Evolutionary conservation across 2,329 filamentous ascomycete species (phyloP).

Genomic region (Canariomyces notabilis): DNA sequence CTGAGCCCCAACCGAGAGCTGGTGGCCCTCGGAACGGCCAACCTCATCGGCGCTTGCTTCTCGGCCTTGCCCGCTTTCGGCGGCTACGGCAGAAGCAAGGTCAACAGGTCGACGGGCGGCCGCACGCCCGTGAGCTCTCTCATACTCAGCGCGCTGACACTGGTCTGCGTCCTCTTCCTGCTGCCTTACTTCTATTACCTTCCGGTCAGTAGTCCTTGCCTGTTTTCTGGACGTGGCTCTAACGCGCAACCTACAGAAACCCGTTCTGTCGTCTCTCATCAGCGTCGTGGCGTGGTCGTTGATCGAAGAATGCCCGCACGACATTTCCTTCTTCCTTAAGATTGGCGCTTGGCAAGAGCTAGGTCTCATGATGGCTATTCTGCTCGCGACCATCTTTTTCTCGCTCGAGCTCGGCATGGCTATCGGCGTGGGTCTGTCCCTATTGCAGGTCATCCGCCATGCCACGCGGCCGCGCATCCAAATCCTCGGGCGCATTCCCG

Average conservation of each 20-base stretch:
- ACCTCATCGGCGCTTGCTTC: constrained; percentile 86
- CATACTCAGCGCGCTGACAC: constrained; percentile 74
- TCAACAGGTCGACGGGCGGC: constrained; percentile 87
- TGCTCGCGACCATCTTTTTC: constrained; percentile 89
- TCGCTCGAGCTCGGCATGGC: constrained; percentile 91
- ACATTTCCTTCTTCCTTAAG: constrained; percentile 81
- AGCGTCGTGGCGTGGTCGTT: constrained; percentile 91
- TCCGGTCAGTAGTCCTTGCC: constrained; percentile 57
- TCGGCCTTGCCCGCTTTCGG: constrained; percentile 92
- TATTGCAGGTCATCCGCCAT: constrained; percentile 85
- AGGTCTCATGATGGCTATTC: constrained; percentile 82
- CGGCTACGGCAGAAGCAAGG: constrained; percentile 91
- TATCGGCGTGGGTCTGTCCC: constrained; percentile 83
- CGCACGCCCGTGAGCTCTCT: constrained; percentile 92
- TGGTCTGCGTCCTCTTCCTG: constrained; percentile 75
- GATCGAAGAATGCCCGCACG: constrained; percentile 90
- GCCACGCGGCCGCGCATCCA: constrained; percentile 90
- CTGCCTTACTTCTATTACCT: constrained; percentile 92
- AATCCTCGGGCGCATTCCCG: constrained; percentile 71
- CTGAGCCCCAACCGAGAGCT: constrained; percentile 90
- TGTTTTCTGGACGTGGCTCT: constrained; percentile 3
- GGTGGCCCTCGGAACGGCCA: constrained; percentile 84
- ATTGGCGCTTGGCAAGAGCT: constrained; percentile 86
- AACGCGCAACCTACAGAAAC: constrained; percentile 61
- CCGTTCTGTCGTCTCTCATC: constrained; percentile 88